Base-by-base conservation (phyloP, 805 yeast genomes). In the Barnettozyma vustinii region DNA sequence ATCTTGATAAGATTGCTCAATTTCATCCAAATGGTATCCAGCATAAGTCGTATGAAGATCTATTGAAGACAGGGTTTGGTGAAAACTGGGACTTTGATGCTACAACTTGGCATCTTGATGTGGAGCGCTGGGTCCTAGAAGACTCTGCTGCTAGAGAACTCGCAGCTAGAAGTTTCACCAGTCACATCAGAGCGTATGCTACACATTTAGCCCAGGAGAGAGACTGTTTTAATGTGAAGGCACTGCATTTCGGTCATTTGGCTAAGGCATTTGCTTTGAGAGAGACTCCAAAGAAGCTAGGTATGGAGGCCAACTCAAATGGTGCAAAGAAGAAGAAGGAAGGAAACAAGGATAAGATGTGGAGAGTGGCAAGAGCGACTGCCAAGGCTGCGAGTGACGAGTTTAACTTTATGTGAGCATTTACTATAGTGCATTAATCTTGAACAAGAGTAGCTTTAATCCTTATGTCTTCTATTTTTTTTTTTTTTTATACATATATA, bases 261-360 rank as follows among this genome's bases (percentile, higher is more conserved):
- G 97, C 98, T 19, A 94, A 94, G 65, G 78, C 94, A 54, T 95
- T 95, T 66, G 99, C 92, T 2, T 72, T 94, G 46, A 81, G 99
- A 67, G 99, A 94, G 59, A 84, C 96, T 8, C 99, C 99, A 26
- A 89, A 86, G 71, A 80, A 79, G 57, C 72, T 86, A 61, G 89
- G 91, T 30, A 66, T 66, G 37, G 64, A 69, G 18, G 65, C 66
- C 20, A 35, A 41, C 23, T 19, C 19, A 5, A 40, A 41, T n/a
- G 61, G 65, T n/a, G 61, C 62, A 12, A 74, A 72, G 56, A 66
- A 71, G 49, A 72, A 71, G 61, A 82, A 81, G 59, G 87, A 83
- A 61, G 84, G 83, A 63, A 81, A 87, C 1, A 80, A 79, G 63
- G 81, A 80, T 60, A 83, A 80, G 63, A 79, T 89, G 90, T 73